phyloP scores from a whole-genome alignment of 139 green algal species.

The Chlamydomonas urium region DNA sequence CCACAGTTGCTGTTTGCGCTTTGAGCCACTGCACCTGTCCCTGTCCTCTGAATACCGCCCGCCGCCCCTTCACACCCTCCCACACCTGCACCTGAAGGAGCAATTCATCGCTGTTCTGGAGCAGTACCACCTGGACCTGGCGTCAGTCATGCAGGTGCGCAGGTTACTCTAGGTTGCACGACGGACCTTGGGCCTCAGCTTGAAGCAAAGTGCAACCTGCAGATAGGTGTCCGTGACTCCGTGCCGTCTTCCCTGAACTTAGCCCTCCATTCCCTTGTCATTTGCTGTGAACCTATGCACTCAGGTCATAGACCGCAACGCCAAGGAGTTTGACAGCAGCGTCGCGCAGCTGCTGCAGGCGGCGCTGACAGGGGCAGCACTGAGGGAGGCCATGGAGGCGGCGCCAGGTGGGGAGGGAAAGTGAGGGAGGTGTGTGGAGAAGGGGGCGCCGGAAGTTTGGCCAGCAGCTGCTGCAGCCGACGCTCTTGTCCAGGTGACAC shows the following conservation, averaged over 20 bases:
- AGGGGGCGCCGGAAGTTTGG: not conserved
- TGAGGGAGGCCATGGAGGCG: not conserved
- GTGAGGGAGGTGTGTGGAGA: too few species aligned
- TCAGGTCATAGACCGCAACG: not conserved
- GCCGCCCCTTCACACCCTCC: too few species aligned
- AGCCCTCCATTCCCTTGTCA: not conserved
- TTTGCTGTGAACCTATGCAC: not conserved
- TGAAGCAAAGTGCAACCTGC: not conserved
- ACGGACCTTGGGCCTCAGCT: not conserved
- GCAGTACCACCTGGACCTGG: not conserved
- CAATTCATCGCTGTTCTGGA: not conserved
- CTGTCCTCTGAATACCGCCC: too few species aligned
- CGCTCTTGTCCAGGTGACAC: not conserved
- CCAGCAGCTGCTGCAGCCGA: not conserved
- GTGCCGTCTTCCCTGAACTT: not conserved
- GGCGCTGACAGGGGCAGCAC: not conserved
- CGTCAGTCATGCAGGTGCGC: not conserved
- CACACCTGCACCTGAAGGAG: too few species aligned
- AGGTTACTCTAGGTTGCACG: not conserved
- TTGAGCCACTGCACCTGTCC: too few species aligned
- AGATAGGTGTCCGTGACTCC: not conserved
- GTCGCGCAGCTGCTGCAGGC: not conserved
- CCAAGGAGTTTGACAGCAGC: not conserved
- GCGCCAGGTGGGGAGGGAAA: too few species aligned
- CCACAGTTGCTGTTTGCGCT: too few species aligned